Percentiles rank a stretch among this genome's conserved stretches.
Evolutionary conservation across 352 stramenopile genomes (phyloP).

Genomic region (Globisporangium iwayamae): DNA sequence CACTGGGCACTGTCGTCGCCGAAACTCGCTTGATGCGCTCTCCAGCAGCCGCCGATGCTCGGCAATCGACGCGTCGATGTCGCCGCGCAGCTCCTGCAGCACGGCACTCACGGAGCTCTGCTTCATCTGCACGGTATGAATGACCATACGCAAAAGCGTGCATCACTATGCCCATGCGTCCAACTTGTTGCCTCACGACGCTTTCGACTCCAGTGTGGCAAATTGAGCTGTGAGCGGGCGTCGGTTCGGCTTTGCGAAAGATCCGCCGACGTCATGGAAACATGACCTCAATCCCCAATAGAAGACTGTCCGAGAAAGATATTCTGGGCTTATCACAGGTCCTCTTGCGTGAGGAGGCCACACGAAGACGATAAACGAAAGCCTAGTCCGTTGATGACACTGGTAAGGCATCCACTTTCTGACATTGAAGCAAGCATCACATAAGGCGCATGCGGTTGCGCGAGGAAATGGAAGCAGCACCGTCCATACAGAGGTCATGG

Average conservation of each 20-base stretch:
- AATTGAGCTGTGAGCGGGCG: too few species aligned
- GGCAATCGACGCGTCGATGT: slow-evolving; percentile 12
- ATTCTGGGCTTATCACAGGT: too few species aligned
- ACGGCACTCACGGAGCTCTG: slow-evolving; percentile 5
- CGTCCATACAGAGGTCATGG: too few species aligned
- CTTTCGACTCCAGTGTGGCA: too few species aligned
- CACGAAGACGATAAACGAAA: too few species aligned
- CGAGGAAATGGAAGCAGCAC: too few species aligned
- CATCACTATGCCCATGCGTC: not conserved
- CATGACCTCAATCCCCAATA: not conserved
- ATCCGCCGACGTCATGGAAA: not conserved
- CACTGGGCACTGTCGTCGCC: not conserved
- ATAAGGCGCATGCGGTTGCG: too few species aligned
- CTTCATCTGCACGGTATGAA: not conserved
- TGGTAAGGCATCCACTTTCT: too few species aligned
- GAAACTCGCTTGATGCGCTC: not conserved
- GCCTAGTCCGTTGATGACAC: too few species aligned
- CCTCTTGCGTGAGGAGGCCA: too few species aligned
- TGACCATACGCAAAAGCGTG: not conserved
- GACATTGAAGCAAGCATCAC: too few species aligned
- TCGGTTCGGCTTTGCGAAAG: not conserved
- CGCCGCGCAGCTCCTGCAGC: slow-evolving; percentile 6
- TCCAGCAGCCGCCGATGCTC: slow-evolving; percentile 8
- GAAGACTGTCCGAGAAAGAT: not conserved
- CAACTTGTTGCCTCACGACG: not conserved